Percentiles rank a stretch among this genome's conserved stretches.
phyloP scores from a whole-genome alignment of 1,284 basidiomycete genomes.

The Fomitopsis palustris region DNA sequence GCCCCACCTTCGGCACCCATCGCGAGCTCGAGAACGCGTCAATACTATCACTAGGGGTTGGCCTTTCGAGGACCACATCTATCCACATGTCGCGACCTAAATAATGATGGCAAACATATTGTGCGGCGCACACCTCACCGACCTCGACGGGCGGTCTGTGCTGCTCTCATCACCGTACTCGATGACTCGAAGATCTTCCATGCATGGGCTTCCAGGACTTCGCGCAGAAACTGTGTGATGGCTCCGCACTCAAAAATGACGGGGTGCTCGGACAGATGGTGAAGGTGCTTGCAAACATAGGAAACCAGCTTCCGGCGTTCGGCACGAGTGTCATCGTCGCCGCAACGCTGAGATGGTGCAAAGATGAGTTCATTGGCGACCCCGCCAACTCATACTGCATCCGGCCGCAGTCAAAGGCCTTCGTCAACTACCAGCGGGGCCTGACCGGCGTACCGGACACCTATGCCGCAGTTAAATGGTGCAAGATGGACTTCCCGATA shows the following conservation, averaged over 20 bases:
- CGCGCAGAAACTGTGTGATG: not conserved
- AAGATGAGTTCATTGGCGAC: not conserved
- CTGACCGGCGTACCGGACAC: not conserved
- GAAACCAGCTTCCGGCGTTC: not conserved
- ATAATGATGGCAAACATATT: not conserved
- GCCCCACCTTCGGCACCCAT: not conserved
- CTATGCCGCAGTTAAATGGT: not conserved
- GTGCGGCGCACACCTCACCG: not conserved
- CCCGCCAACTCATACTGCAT: not conserved
- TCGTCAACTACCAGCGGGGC: not conserved
- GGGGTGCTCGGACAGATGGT: not conserved
- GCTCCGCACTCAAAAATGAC: not conserved
- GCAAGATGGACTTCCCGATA: not conserved
- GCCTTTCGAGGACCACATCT: not conserved
- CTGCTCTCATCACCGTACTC: not conserved
- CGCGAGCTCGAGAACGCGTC: constrained; percentile 1
- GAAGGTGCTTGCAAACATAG: not conserved
- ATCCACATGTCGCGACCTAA: not conserved
- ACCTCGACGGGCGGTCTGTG: constrained; percentile 1
- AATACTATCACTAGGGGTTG: not conserved
- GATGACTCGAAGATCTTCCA: not conserved
- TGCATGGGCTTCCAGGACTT: not conserved
- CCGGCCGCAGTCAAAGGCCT: not conserved
- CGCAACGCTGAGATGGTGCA: not conserved
- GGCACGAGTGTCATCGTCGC: not conserved